Conservation (phyloP, 176 grass and related monocot genomes). For the Chloris gayana region DNA sequence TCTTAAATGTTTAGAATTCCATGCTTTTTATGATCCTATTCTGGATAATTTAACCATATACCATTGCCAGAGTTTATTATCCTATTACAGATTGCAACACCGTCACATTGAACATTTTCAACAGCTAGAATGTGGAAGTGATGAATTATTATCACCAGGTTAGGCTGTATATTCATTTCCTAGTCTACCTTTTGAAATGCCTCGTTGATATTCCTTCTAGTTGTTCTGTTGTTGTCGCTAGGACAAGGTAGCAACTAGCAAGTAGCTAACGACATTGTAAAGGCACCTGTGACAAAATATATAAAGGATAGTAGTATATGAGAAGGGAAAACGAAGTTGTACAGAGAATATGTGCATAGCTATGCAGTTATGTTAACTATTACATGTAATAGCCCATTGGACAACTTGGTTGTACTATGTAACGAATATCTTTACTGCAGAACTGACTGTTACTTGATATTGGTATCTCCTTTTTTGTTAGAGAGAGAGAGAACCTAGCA, state of each 20-base stretch:
- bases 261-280: background rate
- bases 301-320: background rate
- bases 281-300: background rate
- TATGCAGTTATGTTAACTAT: background rate
- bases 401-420: background rate
- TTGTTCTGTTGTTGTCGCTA: background rate
- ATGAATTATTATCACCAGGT: background rate
- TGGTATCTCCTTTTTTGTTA: background rate
- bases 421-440: background rate
- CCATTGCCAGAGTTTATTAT: slow-evolving; percentile 9
- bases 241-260: background rate
- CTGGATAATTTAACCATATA: slow-evolving; percentile 15
- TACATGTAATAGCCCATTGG: background rate
- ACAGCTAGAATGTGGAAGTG: background rate
- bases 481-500: background rate
- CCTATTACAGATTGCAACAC: background rate
- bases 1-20: background rate
- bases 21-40: background rate
- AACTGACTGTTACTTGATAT: slow-evolving; percentile 7
- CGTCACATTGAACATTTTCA: background rate
- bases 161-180: background rate
- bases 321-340: background rate
- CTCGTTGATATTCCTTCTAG: background rate
- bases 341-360: background rate
- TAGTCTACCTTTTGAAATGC: background rate